Evolutionary conservation across 2,329 filamentous ascomycete genomes (phyloP), one percentile per base, ranked within the genome.

Genomic region (Colletotrichum sp.): DNA sequence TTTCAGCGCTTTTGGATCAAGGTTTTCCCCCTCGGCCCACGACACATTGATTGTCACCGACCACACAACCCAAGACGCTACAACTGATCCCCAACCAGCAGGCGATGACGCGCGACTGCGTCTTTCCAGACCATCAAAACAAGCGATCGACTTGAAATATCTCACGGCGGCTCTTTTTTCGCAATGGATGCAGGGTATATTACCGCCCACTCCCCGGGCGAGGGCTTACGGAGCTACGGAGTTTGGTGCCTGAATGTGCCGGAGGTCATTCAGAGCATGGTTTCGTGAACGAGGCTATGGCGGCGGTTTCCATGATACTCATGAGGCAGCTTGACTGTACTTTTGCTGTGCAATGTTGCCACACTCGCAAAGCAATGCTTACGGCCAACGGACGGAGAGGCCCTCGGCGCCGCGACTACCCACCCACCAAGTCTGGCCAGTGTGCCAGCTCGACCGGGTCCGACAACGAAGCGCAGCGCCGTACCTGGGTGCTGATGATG

Each of bases 11-110:
- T 21, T 33, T n/a, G 33, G 43, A 59, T 71, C 71, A 73, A 73
- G 71, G 68, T 73, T 73, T 73, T 73, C 68, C 71, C 62, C 62
- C 66, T 71, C 43, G 33, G 33, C 55, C 61, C 68, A 71, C 62
- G 62, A 71, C 68, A 55, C 27, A 21, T 21, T 51, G 43, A 51
- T 29, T 58, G 16, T 70, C 68, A 58, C 34, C 38, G 38, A 66
- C 43, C 61, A 66, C 55, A 57, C 68, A 62, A 51, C 27, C 16
- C 55, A n/a, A 36, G 58, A 47, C 67, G 31, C 24, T 47, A 66
- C 36, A n/a, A 66, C 71, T 71, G 62, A 66, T 29, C 33, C 67
- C 51, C 55, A 70, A 27, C 67, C 51, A 70, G 34, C 55, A 34
- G 18, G 54, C 67, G 29, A 66, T 55, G 33, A 43, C 43, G 31